A percentile compares a stretch with the other conserved stretches of the same genome.
phyloP scores from a whole-genome alignment of 2,329 filamentous ascomycete genomes.

The Epichloe typhina region DNA sequence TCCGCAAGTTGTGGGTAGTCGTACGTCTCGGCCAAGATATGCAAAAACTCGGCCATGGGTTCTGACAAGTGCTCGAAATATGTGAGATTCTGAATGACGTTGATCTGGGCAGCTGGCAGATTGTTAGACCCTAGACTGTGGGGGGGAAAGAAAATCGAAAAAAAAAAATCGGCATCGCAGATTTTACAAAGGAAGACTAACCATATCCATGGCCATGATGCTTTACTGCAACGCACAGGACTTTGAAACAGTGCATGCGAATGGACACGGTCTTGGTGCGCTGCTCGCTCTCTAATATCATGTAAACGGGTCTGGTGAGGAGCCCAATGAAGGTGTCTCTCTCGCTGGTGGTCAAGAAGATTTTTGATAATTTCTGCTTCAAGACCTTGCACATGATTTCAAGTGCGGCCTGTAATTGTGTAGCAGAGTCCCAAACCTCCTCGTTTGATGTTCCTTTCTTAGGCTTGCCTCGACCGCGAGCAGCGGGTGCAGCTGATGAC shows the following conservation, averaged over 20 bases:
- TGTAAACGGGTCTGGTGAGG: constrained; percentile 84
- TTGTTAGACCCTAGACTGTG: constrained; percentile 13
- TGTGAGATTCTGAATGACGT: constrained; percentile 91
- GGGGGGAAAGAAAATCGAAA: not conserved
- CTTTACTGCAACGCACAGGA: constrained; percentile 91
- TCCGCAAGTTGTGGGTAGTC: constrained; percentile 92
- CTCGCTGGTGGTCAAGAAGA: constrained; percentile 93
- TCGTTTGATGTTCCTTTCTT: constrained; percentile 73
- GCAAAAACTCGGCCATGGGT: constrained; percentile 95
- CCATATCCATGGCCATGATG: constrained; percentile 95
- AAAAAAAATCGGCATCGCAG: not conserved
- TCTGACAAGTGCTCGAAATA: constrained; percentile 99
- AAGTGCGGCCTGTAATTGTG: constrained; percentile 76
- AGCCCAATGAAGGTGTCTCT: constrained; percentile 88
- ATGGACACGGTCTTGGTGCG: constrained; percentile 80
- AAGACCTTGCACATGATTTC: constrained; percentile 94
- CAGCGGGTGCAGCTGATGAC: constrained; percentile 52
- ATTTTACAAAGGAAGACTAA: constrained; percentile 25
- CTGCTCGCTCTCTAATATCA: constrained; percentile 87
- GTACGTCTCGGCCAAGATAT: constrained; percentile 93
- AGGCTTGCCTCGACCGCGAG: constrained; percentile 59
- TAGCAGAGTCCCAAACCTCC: constrained; percentile 73
- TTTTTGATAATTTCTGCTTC: constrained; percentile 79
- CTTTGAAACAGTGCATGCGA: constrained; percentile 94
- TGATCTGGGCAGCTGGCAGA: constrained; percentile 73